A percentile compares a stretch with the other conserved stretches of the same genome.
These are phyloP conservation scores for Fusarium bulbicola DNA, from an alignment of 2,329 filamentous ascomycete genomes.

Conservation along the genomic window DNA sequence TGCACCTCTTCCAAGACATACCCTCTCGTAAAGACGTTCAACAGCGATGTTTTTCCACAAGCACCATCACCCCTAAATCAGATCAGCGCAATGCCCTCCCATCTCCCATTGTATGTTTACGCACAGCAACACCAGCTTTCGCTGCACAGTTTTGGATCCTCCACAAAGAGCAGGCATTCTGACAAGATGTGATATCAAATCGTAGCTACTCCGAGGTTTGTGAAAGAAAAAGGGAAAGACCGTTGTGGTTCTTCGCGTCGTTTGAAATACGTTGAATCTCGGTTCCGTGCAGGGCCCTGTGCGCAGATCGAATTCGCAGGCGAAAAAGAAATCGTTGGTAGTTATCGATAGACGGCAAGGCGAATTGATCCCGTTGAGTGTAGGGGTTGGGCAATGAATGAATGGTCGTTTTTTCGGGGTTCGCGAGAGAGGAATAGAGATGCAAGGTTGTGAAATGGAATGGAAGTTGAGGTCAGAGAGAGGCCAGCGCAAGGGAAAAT, in stretches of 20 bases:
- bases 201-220: neutral
- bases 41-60: conserved; percentile 93
- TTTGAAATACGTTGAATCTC: conserved; percentile 24
- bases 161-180: conserved; percentile 62
- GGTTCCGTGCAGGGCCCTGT: conserved; percentile 28
- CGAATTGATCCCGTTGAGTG: neutral
- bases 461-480: conserved; percentile 12
- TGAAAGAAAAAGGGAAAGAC: neutral
- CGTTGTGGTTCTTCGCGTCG: neutral
- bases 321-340: neutral
- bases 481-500: conserved; percentile 10
- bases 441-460: neutral
- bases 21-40: conserved; percentile 99
- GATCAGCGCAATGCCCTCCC: conserved; percentile 18
- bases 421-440: conserved; percentile 12
- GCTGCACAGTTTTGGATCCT: conserved; percentile 86
- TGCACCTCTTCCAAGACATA: conserved; percentile 54
- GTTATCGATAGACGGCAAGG: neutral
- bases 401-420: neutral
- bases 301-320: conserved; percentile 22
- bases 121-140: conserved; percentile 93
- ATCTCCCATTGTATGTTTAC: conserved; percentile 18
- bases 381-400: neutral
- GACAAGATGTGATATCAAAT: neutral
- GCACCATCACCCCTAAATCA: conserved; percentile 85